Base-by-base conservation (phyloP, 2,329 filamentous ascomycete species). In the Kalmusia sp. region DNA sequence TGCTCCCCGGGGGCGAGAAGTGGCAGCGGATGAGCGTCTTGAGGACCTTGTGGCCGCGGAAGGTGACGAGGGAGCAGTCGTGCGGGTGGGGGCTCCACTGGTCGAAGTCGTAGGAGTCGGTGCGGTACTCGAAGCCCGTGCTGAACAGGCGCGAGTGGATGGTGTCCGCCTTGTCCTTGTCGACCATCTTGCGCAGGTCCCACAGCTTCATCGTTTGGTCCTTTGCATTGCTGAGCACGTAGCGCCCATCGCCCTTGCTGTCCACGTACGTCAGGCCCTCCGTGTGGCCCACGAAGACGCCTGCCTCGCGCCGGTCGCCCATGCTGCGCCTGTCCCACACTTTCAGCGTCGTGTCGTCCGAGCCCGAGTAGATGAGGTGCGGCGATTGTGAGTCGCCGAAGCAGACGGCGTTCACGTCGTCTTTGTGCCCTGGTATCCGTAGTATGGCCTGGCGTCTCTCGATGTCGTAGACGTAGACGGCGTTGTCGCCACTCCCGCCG, bases 191-290 rank as follows among this genome's bases (percentile, higher is more conserved):
- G 46, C 93, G 84, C 51, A 97, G 73, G 72, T 99, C 95, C 95
- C 95, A 99, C 0, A 99, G 82, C 76, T 98, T 98, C 86, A 96
- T 96, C 35, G 88, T 93, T 74, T 98, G 95, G 69, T 99, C 95
- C 71, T 98, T 99, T 57, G 87, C 91, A 66, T 99, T 99, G 61
- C 89, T 93, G 22, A 99, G 84, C 7, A 98, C 89, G 72, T 98
- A 98, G 51, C 93, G 85, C 2, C 87, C 86, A 66, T 96, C 92
- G 34, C 90, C 91, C 81, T 98, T 93, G 74, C 89, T 93, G 69
- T 88, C 86, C 28, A 88, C 84, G 56, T 87, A 88, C 0, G 86
- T 88, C 44, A 88, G 63, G 6, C 85, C 85, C 70, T 88, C 85
- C 0, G 84, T 87, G 63, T 88, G 85, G 6, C 85, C 85, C 30